Evolutionary conservation across 176 grass and related monocot genomes (phyloP), one percentile per base, ranked within the genome.

Genomic region (Pontederia crassipes): DNA sequence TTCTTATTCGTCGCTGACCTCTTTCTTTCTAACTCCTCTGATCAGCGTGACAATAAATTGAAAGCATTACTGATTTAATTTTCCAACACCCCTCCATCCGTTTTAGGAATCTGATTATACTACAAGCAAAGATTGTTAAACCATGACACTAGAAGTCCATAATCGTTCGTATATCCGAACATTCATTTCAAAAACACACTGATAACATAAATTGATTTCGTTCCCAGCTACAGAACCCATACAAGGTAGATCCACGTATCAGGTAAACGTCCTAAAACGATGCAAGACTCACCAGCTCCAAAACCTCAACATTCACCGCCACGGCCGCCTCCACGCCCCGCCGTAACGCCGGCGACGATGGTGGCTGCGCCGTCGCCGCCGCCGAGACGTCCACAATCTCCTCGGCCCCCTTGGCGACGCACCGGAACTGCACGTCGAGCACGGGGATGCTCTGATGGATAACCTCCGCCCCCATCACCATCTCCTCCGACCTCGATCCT

Each of bases 381-480:
- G 64, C 7, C 20, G 79, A 32, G 27, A 55, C 52, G 17, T 73
- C 57, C 14, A 72, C 50, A 8, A 55, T 35, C 57, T 73, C 71
- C 29, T 73, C 71, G 17, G 55, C 55, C 32, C 18, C 71, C 35
- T 18, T 51, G 16, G 71, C 49, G 46, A 45, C 12, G 71, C 71
- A 55, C 54, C 59, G 58, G 50, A 17, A 64, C 49, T 62, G 59
- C 51, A 73, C 71, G 59, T 55, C 71, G 28, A 73, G 71, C 69
- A 61, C 48, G 24, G 69, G 48, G 47, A 72, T 29, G 57, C 59
- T 75, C 50, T 67, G 84, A 66, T 77, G 79, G 35, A 90, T 82
- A 55, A 97, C 75, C 73, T 97, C 87, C 71, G 83, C 66, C 24
- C 72, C 87, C 17, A 84, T 87, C 29, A 87, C 84, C 87, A 91